Evolutionary conservation across 805 yeast species (phyloP), one percentile per base, ranked within the genome.

Genomic region (Schwanniomyces vanrijiae): DNA sequence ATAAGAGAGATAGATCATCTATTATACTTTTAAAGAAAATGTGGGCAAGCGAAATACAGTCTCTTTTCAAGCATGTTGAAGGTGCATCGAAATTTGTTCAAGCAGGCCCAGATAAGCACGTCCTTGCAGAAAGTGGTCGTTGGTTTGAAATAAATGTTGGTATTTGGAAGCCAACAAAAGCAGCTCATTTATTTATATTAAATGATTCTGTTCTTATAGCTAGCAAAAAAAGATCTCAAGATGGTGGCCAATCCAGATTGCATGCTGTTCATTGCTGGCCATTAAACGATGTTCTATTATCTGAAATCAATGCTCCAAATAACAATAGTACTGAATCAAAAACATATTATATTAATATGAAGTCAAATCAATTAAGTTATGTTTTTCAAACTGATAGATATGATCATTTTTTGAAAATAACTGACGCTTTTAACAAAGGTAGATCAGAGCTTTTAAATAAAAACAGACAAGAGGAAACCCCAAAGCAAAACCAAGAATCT

Each of bases 121-220:
- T 90, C 2, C 68, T 89, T 16, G 78, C 83, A 8, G 94, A 90
- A 56, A 82, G 90, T 61, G 86, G 86, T 2, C 78, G 90, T 42
- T 91, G 97, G 97, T 81, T 78, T 48, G 96, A 90, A 64, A 69
- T 91, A 49, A 90, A 90, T 58, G 81, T 86, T 2, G 90, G 94
- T 0, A 89, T 96, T 10, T 82, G 89, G 80, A 88, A 88, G 61
- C 84, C 90, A 0, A 73, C 84, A 28, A 83, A 86, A 54, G 84
- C 89, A 2, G 83, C 86, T 4, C 95, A 87, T 57, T 63, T 91
- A 40, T 87, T 88, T 56, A 65, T 91, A 7, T 71, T 91, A 54
- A 90, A 86, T 59, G 97, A 91, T 63, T 75, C 84, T 56, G 62
- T 90, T 1, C 66, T 91, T 47, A 73, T 91, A 33, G 96, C 97